Evolutionary conservation across 2,329 filamentous ascomycete species (phyloP).

Genomic region (Hypoxylon sp.): DNA sequence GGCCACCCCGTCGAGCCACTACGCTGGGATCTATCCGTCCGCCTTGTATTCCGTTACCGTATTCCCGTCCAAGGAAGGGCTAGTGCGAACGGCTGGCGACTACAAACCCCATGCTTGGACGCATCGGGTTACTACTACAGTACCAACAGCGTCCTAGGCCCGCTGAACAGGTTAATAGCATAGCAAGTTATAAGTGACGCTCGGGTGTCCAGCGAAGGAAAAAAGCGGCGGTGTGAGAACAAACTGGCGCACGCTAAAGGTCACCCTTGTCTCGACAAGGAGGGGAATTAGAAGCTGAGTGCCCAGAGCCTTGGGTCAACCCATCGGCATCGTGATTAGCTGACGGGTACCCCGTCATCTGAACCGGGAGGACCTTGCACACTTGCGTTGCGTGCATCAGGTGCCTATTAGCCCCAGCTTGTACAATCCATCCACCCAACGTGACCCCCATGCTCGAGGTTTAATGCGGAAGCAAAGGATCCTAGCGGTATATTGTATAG

Average conservation of each 20-base stretch:
- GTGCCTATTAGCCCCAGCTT: slow-evolving; percentile 41
- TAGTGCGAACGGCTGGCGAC: slow-evolving; percentile 40
- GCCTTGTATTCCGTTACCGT: slow-evolving; percentile 47
- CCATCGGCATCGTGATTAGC: slow-evolving; percentile 43
- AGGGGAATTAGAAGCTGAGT: slow-evolving; percentile 42
- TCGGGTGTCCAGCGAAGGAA: slow-evolving; percentile 30
- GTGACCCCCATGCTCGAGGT: slow-evolving; percentile 35
- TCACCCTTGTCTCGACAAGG: slow-evolving; percentile 34
- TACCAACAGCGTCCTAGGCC: slow-evolving; percentile 20
- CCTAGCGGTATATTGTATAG: slow-evolving; percentile 25
- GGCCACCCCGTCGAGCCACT: slow-evolving; percentile 47
- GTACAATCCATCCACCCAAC: slow-evolving; percentile 41
- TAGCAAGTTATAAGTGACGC: slow-evolving; percentile 23
- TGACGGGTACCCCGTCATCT: slow-evolving; percentile 41
- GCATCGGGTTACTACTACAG: slow-evolving; percentile 41
- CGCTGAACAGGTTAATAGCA: slow-evolving; percentile 41
- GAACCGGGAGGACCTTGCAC: slow-evolving; percentile 44
- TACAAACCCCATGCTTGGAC: slow-evolving; percentile 38
- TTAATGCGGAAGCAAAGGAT: slow-evolving; percentile 34
- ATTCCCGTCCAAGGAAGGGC: slow-evolving; percentile 39
- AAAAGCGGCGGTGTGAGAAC: slow-evolving; percentile 46
- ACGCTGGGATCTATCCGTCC: slow-evolving; percentile 48
- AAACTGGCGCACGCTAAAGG: slow-evolving; percentile 36
- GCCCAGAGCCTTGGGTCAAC: slow-evolving; percentile 44
- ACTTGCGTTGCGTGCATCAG: slow-evolving; percentile 46